Evolutionary conservation across 2,329 filamentous ascomycete species (phyloP), one percentile per base, ranked within the genome.

Genomic region (Trichophyton simii): DNA sequence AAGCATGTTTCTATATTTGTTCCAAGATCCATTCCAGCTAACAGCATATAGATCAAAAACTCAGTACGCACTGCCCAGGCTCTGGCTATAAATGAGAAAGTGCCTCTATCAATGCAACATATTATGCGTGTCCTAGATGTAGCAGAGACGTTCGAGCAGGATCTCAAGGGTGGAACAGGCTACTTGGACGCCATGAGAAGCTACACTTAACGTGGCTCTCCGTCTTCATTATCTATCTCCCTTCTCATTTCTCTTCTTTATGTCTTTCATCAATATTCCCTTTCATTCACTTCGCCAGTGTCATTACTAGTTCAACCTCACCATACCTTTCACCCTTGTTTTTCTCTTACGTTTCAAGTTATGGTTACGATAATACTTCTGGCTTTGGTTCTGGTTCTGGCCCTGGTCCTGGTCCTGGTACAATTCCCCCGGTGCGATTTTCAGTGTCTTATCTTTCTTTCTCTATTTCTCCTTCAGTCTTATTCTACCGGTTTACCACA

Each of bases 141-240:
- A 1, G 86, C 87, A 25, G 85, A 89, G 72, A 87, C 84, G 41
- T 96, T 96, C 72, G 88, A 92, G 65, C 82, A 85, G 34, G 90
- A 96, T 71, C 78, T 96, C 58, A 89, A 87, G 71, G 91, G 90
- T 3, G 89, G 89, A 0, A 80, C 82, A 0, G 89, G 89, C 0
- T 95, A 89, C 67, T 78, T 88, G 66, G 89, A 94, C 70, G 89
- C 88, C 0, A 92, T 94, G 89, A 81, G 87, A 66, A 88, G 86
- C 69, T 94, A 94, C 67, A 77, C 75, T 42, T 77, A 70, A 64
- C 4, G 9, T 38, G 28, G 42, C 22, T 22, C 25, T 34, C 3
- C 18, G 2, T 54, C 4, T 31, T 3, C 25, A 11, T 7, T 28
- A 9, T n/a, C 28, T 7, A 9, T 28, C 28, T 31, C 15, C 15